Percentiles rank a stretch among this genome's conserved stretches.
Conservation (phyloP, 208 protist species). For the Leishmania martiniquensis region DNA sequence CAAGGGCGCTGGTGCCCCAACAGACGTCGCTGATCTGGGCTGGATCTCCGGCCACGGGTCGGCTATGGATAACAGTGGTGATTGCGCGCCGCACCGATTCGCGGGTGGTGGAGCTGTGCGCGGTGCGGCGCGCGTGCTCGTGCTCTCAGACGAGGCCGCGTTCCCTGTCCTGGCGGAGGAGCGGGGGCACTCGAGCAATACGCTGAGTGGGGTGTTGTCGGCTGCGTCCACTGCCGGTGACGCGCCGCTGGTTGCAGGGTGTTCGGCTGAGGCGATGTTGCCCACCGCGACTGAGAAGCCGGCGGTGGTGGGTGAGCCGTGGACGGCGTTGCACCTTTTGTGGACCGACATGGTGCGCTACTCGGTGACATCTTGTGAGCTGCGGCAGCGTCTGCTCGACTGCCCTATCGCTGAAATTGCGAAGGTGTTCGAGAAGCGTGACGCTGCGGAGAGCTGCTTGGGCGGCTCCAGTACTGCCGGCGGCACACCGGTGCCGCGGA, state of each 20-base stretch:
- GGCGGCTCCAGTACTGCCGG: neutral
- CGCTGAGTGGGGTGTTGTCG: neutral
- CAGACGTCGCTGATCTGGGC: constrained; percentile 10
- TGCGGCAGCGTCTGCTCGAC: constrained; percentile 39
- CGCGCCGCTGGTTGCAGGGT: neutral
- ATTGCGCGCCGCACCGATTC: neutral
- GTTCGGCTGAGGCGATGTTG: neutral
- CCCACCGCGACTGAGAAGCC: neutral
- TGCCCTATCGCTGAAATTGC: constrained; percentile 26
- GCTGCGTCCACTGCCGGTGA: neutral
- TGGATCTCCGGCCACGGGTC: constrained; percentile 3
- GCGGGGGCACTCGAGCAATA: neutral
- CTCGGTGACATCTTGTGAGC: constrained; percentile 40
- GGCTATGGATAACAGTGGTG: neutral
- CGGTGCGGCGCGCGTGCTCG: constrained; percentile 26
- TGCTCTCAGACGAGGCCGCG: constrained; percentile 19
- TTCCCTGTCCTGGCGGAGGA: constrained; percentile 23
- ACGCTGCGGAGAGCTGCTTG: neutral
- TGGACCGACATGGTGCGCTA: constrained; percentile 58
- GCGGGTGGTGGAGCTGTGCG: constrained; percentile 21
- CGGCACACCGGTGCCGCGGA: neutral
- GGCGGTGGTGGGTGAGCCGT: constrained; percentile 23
- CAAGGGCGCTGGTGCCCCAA: constrained; percentile 26
- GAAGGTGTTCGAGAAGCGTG: constrained; percentile 20
- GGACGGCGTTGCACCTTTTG: constrained; percentile 30